phyloP scores from a whole-genome alignment of 139 green algal species.

The Chlamydomonas sp. region DNA sequence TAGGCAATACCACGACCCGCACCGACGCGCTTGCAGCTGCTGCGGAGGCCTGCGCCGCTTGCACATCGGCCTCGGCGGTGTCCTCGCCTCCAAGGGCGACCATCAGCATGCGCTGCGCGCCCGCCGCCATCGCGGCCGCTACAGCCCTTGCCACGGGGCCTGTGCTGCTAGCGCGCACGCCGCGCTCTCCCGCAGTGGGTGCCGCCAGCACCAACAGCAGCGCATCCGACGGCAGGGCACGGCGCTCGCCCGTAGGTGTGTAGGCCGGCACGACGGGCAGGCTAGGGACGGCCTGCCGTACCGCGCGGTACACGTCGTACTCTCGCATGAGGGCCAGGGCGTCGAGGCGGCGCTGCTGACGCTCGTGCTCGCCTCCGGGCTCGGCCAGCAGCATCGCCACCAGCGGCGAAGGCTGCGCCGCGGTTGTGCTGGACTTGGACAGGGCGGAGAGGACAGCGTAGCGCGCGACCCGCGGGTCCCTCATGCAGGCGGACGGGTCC shows the following conservation, averaged over 20 bases:
- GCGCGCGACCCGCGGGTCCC: constrained; percentile 7
- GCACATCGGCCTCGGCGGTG: background rate
- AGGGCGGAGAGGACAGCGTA: background rate
- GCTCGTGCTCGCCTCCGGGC: too few species aligned
- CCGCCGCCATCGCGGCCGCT: background rate
- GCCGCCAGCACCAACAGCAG: background rate
- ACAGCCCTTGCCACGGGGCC: background rate
- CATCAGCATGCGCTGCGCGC: background rate
- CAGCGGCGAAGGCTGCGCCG: background rate
- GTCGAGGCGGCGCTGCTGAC: too few species aligned
- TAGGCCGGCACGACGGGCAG: background rate
- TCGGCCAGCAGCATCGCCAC: background rate
- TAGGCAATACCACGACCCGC: constrained; percentile 8
- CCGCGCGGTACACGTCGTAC: background rate
- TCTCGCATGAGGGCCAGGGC: too few species aligned
- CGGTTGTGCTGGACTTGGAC: constrained; percentile 9
- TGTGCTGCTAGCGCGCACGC: background rate
- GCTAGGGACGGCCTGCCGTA: background rate
- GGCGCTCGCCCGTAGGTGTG: background rate
- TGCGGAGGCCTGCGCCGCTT: background rate
- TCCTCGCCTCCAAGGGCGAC: background rate
- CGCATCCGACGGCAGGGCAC: background rate
- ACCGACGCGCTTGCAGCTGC: background rate
- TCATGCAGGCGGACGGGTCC: background rate
- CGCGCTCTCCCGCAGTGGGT: background rate